phyloP scores from a whole-genome alignment of 2,329 filamentous ascomycete genomes.

The Alternaria gansuensis region DNA sequence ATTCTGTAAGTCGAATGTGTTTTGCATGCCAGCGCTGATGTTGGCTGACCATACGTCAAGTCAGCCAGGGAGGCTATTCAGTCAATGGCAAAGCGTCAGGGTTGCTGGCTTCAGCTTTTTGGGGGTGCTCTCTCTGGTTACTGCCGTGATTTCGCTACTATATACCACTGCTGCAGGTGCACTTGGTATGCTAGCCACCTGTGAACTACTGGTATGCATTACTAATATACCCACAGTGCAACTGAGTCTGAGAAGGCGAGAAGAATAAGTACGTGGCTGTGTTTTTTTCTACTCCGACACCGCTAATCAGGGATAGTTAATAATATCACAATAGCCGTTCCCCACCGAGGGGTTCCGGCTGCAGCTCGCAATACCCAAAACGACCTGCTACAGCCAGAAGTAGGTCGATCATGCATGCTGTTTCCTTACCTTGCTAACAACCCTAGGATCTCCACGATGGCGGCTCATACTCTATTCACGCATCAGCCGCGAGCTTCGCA shows the following conservation, averaged over 20 bases:
- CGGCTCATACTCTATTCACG: conserved; percentile 16
- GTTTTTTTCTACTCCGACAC: not conserved
- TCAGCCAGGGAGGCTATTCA: conserved; percentile 72
- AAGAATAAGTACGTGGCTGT: conserved; percentile 8
- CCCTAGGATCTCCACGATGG: conserved; percentile 9
- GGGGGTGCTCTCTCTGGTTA: conserved; percentile 65
- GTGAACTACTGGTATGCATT: accelerated
- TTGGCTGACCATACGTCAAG: not conserved
- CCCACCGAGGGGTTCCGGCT: conserved; percentile 15
- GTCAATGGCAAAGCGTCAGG: conserved; percentile 69
- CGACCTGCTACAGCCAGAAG: conserved; percentile 15
- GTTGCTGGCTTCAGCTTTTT: conserved; percentile 69
- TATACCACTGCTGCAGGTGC: conserved; percentile 22
- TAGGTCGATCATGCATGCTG: not conserved
- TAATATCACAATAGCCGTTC: conserved; percentile 20
- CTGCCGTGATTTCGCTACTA: conserved; percentile 11
- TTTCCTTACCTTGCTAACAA: not conserved
- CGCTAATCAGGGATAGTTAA: conserved; percentile 7
- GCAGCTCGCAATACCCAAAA: conserved; percentile 16
- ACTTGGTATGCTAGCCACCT: conserved; percentile 6
- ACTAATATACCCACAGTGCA: conserved; percentile 9
- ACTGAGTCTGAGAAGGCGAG: conserved; percentile 12
- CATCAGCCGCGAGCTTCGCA: conserved; percentile 16
- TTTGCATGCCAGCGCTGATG: not conserved
- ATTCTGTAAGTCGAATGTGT: conserved; percentile 13